Conservation (phyloP, 148 eudicot genomes). For the Nepenthes gracilis region DNA sequence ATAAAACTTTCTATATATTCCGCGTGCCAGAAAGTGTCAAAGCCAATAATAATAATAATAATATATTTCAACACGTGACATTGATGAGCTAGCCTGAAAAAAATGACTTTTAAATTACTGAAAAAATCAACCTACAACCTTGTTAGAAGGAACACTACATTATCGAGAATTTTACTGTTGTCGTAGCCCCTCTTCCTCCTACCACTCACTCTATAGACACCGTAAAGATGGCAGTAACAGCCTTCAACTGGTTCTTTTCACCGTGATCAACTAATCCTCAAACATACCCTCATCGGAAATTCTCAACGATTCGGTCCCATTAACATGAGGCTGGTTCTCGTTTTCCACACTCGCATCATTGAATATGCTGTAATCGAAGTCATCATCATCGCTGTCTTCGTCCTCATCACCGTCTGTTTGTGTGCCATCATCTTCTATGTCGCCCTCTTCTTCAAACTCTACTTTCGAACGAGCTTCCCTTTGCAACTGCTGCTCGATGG, state of each 20-base stretch:
- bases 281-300: conserved; percentile 66
- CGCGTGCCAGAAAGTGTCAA: too few species aligned
- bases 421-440: conserved; percentile 17
- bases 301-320: conserved; percentile 58
- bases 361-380: conserved; percentile 59
- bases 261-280: conserved; percentile 39
- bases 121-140: too few species aligned
- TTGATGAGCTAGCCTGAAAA: too few species aligned
- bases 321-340: conserved; percentile 48
- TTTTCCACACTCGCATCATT: conserved; percentile 22
- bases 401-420: conserved; percentile 19
- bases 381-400: conserved; percentile 47
- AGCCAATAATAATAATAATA: too few species aligned
- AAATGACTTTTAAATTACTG: too few species aligned
- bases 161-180: too few species aligned
- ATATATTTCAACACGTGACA: too few species aligned
- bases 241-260: neutral
- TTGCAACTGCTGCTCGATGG: conserved; percentile 40
- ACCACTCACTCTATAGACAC: too few species aligned
- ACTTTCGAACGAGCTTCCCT: conserved; percentile 37
- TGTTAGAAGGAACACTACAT: too few species aligned
- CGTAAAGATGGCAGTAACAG: too few species aligned
- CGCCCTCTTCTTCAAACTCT: conserved; percentile 5
- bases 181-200: too few species aligned
- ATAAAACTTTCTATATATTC: too few species aligned